Base-by-base conservation (phyloP, 495 filamentous ascomycete genomes). In the Lichina pygmaea region DNA sequence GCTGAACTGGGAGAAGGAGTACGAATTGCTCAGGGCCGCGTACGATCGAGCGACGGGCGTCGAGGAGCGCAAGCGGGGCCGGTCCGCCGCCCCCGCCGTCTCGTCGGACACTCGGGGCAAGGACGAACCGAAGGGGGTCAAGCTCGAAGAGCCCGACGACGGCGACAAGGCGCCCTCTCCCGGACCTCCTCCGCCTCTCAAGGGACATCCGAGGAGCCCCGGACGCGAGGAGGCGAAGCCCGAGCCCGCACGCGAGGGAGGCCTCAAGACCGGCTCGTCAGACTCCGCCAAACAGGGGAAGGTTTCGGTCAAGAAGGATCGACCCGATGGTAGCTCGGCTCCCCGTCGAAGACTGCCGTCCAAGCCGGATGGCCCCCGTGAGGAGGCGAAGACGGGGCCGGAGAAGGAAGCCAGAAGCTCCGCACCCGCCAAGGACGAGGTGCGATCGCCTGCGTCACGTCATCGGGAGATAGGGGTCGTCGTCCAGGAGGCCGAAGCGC, bases 1-100 rank as follows among this genome's bases (percentile, higher is more conserved):
- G 1, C 79, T 83, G 36, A 73, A 77, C 44, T 94, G 86, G 86
- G 75, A 86, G 54, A 76, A 86, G 50, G 89, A 97, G 56, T 72
- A 77, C 45, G 68, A 79, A n/a, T 60, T 91, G 41, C 59, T 97
- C 41, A 81, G 84, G 55, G 63, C 72, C 34, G 80, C 83, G 6
- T 86, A 77, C 49, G 78, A 93, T 38, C 70, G 72, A 16, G 71
- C 68, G 53, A 62, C 55, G 42, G 64, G 67, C 49, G 51, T 52
- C 3, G 5, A 39, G 36, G 3, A 15, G 36, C 1, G 3, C 13
- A 39, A 15, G 13, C 2, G 11, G 11, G 61, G 68, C 41, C 64
- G 66, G 33, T 24, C 24, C 24, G 24, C 24, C 24, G 24, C 24
- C 24, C 2, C 24, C 24, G 24, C 24, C 24, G 24, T 24, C 24